Base-by-base conservation (phyloP, 306 rosid species). In the Boehmeria nivea region DNA sequence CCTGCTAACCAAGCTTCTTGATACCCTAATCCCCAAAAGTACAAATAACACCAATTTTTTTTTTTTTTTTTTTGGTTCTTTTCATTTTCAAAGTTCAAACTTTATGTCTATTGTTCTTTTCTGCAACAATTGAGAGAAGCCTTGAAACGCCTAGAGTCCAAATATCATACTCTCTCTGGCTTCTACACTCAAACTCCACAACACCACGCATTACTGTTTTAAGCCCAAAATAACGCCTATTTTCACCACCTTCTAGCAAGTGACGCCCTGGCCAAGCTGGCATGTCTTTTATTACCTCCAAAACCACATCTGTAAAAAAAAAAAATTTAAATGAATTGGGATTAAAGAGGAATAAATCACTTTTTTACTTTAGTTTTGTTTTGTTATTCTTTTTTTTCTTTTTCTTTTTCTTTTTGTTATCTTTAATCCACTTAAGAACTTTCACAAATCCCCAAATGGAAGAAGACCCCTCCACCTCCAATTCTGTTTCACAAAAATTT, bases 241-340 rank as follows among this genome's bases (percentile, higher is more conserved):
- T 37, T 57, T 87, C 95, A 0, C 96, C 96, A 0, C 96, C 96
- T 39, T 85, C 88, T 0, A 85, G 86, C 54, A 93, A 39, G 72
- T 93, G 96, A 51, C 99, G 95, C 6, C 99, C 99, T 0, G 99
- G 81, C 99, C 99, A 93, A 8, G 99, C 89, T 0, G 96, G 90
- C 83, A 93, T 74, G 34, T 93, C 89, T 64, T 73, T 85, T 20
- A 93, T 59, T 63, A 87, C 86, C 47, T 83, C 99, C 46, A 75
- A 2, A 61, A 93, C 95, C 72, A 78, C 64, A 79, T 87, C 99
- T 93, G 74, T 15, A 46, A 70, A 65, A 76, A 54, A 65, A 51
- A 6, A 23, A 27, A 65, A 68, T 19, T 1, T 57, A 58, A 38
- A 25, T 25, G 7, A 43, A 24, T 27, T 52, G 26, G 50, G 43